Conservation (phyloP, 2,329 filamentous ascomycete species). For the Parastagonospora nodorum region DNA sequence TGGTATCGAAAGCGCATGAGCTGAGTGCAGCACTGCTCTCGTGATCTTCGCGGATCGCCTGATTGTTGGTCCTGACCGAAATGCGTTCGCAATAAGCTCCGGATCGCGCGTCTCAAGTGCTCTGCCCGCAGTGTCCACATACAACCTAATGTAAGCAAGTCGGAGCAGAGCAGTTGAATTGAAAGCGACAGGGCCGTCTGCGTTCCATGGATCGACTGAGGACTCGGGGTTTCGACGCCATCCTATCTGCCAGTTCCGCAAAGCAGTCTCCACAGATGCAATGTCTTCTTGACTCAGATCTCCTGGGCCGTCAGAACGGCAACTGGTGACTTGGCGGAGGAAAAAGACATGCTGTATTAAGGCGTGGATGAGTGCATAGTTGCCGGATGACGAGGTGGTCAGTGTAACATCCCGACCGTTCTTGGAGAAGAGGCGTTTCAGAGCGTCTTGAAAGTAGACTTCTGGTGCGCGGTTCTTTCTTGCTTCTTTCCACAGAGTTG, state of each 20-base stretch:
- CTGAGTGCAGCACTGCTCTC: conserved; percentile 68
- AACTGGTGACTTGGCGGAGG: conserved; percentile 59
- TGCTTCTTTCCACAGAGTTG: conserved; percentile 55
- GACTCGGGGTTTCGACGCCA: conserved; percentile 50
- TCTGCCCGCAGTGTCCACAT: conserved; percentile 68
- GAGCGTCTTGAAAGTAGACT: conserved; percentile 38
- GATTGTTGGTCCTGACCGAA: conserved; percentile 64
- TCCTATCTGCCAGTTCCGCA: conserved; percentile 48
- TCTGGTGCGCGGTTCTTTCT: conserved; percentile 28
- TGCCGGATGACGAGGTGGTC: conserved; percentile 53
- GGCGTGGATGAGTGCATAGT: conserved; percentile 74
- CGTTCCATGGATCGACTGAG: conserved; percentile 56
- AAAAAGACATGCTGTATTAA: conserved; percentile 75
- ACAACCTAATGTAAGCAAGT: conserved; percentile 67
- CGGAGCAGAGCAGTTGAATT: conserved; percentile 67
- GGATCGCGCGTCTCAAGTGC: conserved; percentile 70
- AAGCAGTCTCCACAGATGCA: conserved; percentile 49
- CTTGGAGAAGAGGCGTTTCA: conserved; percentile 41
- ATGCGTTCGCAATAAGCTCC: conserved; percentile 63
- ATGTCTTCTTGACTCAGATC: conserved; percentile 48
- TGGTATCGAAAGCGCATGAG: conserved; percentile 70
- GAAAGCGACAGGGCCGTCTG: conserved; percentile 67
- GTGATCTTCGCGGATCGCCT: conserved; percentile 65
- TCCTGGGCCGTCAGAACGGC: conserved; percentile 37
- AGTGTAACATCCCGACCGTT: conserved; percentile 39